Base-by-base conservation (phyloP, 2,329 filamentous ascomycete genomes). In the Rutstroemia sydowiana region DNA sequence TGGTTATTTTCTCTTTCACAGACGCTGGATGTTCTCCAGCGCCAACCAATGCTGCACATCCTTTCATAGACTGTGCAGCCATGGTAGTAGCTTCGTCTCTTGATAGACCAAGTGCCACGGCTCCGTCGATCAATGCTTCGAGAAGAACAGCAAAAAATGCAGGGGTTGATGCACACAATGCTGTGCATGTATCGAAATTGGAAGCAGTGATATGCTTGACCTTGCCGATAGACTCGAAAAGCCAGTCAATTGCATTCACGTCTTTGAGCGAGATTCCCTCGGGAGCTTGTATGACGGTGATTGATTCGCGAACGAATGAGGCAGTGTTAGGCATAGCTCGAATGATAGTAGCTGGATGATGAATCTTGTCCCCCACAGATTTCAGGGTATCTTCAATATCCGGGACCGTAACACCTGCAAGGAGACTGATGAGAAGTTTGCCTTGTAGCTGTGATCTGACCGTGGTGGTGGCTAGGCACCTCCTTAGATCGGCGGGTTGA, bases 321-420 rank as follows among this genome's bases (percentile, higher is more conserved):
- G 88, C 88, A 0, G 87, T 91, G 72, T 95, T 95, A 60, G 88
- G 88, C 80, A 95, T 89, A 50, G 85, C 88, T 30, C 88, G 77
- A 4, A 95, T 7, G 39, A 49, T 43, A 2, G 37, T 43, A 1
- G 18, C 32, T 23, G 18, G 37, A 3, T 21, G 51, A 37, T 51
- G 73, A 51, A 73, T 72, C 14, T 71, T 67, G 59, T 5, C 9
- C 34, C n/a, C 6, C 1, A 16, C 5, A 20, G 11, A 7, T 2
- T 41, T 20, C 11, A 41, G 9, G 73, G 70, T 23, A 76, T 75
- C 62, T 87, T 82, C 11, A 57, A 95, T 81, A 62, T 90, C 81
- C 45, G 78, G 69, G 14, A 81, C 79, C 2, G 84, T 82, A 20
- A 93, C 79, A 52, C 90, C 90, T 4, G 88, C 88, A 55, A 86